These are phyloP conservation scores for Tolypocladium amazonense DNA, from an alignment of 2,329 filamentous ascomycete genomes.

Conservation along the genomic window DNA sequence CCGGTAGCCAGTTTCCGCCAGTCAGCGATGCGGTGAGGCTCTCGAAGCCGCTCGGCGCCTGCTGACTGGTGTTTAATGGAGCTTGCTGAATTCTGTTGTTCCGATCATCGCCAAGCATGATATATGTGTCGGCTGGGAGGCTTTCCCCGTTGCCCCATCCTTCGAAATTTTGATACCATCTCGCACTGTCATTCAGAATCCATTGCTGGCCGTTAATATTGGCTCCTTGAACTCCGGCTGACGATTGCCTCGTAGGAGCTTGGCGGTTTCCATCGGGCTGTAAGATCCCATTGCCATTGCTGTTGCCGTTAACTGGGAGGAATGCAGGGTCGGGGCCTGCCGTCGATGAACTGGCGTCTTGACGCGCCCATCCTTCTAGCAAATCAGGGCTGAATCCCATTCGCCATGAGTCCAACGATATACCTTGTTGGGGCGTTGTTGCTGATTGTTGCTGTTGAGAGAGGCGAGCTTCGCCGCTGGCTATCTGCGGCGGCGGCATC, in stretches of 20 bases:
- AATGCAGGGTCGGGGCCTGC: constrained; percentile 1
- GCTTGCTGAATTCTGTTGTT: constrained; percentile 6
- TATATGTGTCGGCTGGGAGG: constrained; percentile 14
- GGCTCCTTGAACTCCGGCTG: constrained; percentile 9
- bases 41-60: constrained; percentile 17
- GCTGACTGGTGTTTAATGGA: constrained; percentile 6
- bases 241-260: constrained; percentile 3
- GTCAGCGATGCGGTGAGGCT: constrained; percentile 19
- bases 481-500: constrained; percentile 4
- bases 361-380: constrained; percentile 14
- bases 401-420: constrained; percentile 10
- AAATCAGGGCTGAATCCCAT: constrained; percentile 12
- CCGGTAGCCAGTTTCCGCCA: constrained; percentile 22
- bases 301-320: neutral
- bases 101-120: constrained; percentile 16
- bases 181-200: constrained; percentile 46
- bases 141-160: constrained; percentile 33
- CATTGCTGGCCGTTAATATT: constrained; percentile 43
- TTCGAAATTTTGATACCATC: constrained; percentile 48
- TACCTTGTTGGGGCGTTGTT: constrained; percentile 4
- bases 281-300: neutral
- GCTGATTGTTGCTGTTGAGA: neutral
- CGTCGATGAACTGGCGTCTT: neutral
- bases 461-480: neutral
- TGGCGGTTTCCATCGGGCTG: constrained; percentile 9